Base-by-base conservation (phyloP, 768 basidiomycete species). In the Trametopsis cervina region DNA sequence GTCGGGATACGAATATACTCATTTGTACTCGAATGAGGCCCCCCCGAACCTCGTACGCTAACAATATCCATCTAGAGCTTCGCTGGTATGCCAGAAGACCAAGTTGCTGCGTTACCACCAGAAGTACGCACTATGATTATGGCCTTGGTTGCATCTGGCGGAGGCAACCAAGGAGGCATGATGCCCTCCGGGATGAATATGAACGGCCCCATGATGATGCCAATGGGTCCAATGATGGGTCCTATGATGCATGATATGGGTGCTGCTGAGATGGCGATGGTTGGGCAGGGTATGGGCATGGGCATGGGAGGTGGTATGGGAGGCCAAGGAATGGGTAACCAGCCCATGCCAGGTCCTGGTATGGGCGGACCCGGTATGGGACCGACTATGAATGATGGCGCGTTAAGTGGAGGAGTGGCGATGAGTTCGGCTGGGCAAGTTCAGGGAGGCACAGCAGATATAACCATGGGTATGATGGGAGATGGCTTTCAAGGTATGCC, bases 101-200 rank as follows among this genome's bases (percentile, higher is more conserved):
- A 86, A 60, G 72, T 89, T 35, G 72, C 80, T 23, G 80, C 79
- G 26, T 75, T 93, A 33, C 89, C 88, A 7, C 80, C 83, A 1
- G 89, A 92, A 50, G 73, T 90, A 48, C 83, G 88, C 33, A 81
- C 83, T 51, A 90, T 90, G 85, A 85, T 90, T 45, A 86, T 91
- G 80, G 83, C 86, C 6, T 81, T 89, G 77, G 85, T 88, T 85
- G 76, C 76, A 48, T 74, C 74, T 50, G 80, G 70, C n/a, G 74
- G 57, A 24, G 67, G 66, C 17, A 77, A 71, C 51, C 66, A 74
- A 4, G 76, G 61, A 27, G 55, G 65, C 44, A 63, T 64, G 63
- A 62, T 65, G 51, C 55, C 56, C 17, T 57, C 47, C 4, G 60
- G 58, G 7, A 61, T 64, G 60, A 59, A 55, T 54, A 60, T 62